phyloP scores from a whole-genome alignment of 2,329 filamentous ascomycete genomes.

The Talaromyces sp. region DNA sequence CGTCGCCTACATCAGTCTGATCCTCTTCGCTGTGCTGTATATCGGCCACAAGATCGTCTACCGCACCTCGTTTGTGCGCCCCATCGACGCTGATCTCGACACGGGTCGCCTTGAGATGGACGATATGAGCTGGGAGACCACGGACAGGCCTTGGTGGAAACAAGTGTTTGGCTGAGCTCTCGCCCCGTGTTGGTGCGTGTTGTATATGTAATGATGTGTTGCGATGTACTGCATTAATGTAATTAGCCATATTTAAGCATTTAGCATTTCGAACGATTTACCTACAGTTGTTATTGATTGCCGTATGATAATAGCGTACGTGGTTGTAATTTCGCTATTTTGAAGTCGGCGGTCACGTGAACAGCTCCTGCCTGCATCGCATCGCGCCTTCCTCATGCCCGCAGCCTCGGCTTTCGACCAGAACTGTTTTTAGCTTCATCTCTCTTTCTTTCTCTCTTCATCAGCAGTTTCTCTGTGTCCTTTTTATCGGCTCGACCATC shows the following conservation, averaged over 20 bases:
- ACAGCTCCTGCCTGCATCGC: background rate
- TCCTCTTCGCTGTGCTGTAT: slow-evolving; percentile 55
- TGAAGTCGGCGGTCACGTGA: background rate
- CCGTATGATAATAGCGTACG: too few species aligned
- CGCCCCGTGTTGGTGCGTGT: background rate
- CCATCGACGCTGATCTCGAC: slow-evolving; percentile 39
- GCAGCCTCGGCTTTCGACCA: background rate
- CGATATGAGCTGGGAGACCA: slow-evolving; percentile 32
- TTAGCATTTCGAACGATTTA: background rate
- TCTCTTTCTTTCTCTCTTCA: background rate
- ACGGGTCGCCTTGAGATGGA: slow-evolving; percentile 35
- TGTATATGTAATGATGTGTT: background rate
- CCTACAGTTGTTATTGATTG: too few species aligned
- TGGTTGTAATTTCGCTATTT: too few species aligned
- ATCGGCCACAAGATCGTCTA: slow-evolving; percentile 46
- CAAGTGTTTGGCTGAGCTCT: slow-evolving; percentile 14
- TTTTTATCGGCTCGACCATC: background rate
- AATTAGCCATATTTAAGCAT: background rate
- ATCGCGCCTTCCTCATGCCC: background rate
- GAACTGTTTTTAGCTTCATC: background rate
- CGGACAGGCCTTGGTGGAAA: slow-evolving; percentile 25
- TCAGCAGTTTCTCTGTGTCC: background rate
- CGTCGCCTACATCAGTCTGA: slow-evolving; percentile 61
- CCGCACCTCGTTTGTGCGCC: slow-evolving; percentile 39
- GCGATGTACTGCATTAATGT: background rate